Percentiles rank a stretch among this genome's conserved stretches.
Evolutionary conservation across 139 green algal species (phyloP).

Genomic region (Gonium pectorale): DNA sequence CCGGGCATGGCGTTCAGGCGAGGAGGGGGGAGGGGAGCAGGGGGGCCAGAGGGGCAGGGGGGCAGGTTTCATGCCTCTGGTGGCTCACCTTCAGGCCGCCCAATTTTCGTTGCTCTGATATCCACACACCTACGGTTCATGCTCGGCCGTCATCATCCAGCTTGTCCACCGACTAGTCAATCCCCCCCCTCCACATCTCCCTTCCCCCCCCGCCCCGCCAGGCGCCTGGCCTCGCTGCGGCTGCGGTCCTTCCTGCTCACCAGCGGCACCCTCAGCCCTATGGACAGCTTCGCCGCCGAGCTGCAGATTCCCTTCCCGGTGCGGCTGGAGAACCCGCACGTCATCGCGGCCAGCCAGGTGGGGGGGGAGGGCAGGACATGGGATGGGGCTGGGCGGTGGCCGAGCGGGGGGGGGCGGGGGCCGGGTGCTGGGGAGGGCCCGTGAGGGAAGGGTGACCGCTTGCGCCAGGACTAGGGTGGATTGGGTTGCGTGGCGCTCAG

Average conservation of each 20-base stretch:
- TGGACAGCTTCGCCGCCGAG: conserved; percentile 92
- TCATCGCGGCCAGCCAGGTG: conserved; percentile 85
- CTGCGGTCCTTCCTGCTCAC: conserved; percentile 87
- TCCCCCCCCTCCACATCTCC: not conserved
- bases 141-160: no score
- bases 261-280: conserved; percentile 90
- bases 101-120: no score
- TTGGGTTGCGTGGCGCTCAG: no score
- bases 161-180: no score
- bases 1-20: conserved; percentile 66
- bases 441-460: not conserved
- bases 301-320: conserved; percentile 89
- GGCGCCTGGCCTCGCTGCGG: conserved; percentile 38
- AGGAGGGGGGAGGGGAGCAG: no score
- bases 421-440: not conserved
- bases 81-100: no score
- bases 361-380: not conserved
- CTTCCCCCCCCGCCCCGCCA: not conserved
- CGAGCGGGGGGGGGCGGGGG: not conserved
- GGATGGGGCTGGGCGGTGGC: not conserved
- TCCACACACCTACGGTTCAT: no score
- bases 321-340: conserved; percentile 96
- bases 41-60: no score
- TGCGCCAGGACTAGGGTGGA: no score
- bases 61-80: no score